Conservation (phyloP, 2,329 filamentous ascomycete species). For the Aspergillus quadricinctus region DNA sequence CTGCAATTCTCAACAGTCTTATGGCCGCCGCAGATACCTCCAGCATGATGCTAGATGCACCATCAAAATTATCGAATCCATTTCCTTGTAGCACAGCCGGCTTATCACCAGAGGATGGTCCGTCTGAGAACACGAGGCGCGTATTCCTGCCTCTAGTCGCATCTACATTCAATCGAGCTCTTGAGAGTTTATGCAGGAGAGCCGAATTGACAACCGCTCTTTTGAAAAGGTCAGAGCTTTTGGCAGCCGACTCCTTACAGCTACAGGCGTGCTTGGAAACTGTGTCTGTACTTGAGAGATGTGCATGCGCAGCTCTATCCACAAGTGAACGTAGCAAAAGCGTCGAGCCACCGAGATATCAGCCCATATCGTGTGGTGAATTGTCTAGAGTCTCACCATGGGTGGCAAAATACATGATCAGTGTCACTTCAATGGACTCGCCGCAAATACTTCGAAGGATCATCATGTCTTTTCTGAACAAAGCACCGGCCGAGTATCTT, state of each 20-base stretch:
- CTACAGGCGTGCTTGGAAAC: slow-evolving; percentile 15
- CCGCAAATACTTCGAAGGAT: slow-evolving; percentile 33
- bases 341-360: neutral
- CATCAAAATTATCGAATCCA: neutral
- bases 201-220: slow-evolving; percentile 5
- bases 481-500: slow-evolving; percentile 31
- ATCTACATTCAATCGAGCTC: slow-evolving; percentile 12
- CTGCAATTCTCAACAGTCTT: slow-evolving; percentile 24
- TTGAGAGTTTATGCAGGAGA: slow-evolving; percentile 8
- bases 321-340: neutral
- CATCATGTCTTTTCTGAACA: slow-evolving; percentile 42
- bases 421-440: slow-evolving; percentile 29
- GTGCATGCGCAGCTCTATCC: slow-evolving; percentile 18
- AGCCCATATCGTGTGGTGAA: neutral
- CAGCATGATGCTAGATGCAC: slow-evolving; percentile 1
- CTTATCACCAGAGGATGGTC: slow-evolving; percentile 13
- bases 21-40: neutral
- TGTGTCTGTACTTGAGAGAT: slow-evolving; percentile 15
- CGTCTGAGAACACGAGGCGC: slow-evolving; percentile 13
- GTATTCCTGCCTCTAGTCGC: slow-evolving; percentile 15
- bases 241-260: neutral
- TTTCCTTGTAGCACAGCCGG: neutral
- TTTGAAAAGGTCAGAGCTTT: slow-evolving; percentile 1
- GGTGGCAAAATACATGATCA: slow-evolving; percentile 34
- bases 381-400: slow-evolving; percentile 29